Evolutionary conservation across 305 asterid genomes (phyloP).

Genomic region (Solanum hybrid): DNA sequence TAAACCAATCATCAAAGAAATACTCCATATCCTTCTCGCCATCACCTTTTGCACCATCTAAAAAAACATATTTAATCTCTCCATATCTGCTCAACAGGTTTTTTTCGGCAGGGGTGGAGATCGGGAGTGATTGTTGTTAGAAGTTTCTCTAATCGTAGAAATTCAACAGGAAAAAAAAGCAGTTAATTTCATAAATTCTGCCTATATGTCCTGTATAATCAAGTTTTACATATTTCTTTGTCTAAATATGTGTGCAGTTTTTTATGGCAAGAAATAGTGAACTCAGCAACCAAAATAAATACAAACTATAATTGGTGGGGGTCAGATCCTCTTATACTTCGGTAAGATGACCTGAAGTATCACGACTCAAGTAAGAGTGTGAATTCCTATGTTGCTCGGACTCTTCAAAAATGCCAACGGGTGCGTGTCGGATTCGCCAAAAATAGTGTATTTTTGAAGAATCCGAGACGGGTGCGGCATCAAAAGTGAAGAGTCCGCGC

Average conservation of each 20-base stretch:
- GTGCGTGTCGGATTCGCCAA: no score
- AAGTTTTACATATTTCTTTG: not conserved
- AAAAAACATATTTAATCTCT: constrained; percentile 54
- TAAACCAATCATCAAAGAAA: constrained; percentile 76
- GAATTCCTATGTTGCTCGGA: no score
- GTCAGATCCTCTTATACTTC: not conserved
- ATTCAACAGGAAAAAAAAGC: not conserved
- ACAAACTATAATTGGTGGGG: not conserved
- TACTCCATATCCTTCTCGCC: constrained; percentile 91
- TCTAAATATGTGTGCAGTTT: not conserved
- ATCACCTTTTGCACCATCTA: constrained; percentile 89
- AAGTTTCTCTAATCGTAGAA: not conserved
- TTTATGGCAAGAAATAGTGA: not conserved
- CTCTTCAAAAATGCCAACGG: no score
- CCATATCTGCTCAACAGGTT: constrained; percentile 50
- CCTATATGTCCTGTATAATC: not conserved
- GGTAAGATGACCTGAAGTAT: not conserved
- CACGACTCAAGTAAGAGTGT: not conserved
- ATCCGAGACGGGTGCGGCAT: no score
- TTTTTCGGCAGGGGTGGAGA: not conserved
- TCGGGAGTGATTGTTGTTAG: not conserved
- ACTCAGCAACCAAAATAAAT: not conserved
- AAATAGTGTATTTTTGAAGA: no score
- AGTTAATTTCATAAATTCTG: not conserved
- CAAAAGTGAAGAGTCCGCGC: no score